Conservation (phyloP, 768 basidiomycete species). For the Hericium alpestre region DNA sequence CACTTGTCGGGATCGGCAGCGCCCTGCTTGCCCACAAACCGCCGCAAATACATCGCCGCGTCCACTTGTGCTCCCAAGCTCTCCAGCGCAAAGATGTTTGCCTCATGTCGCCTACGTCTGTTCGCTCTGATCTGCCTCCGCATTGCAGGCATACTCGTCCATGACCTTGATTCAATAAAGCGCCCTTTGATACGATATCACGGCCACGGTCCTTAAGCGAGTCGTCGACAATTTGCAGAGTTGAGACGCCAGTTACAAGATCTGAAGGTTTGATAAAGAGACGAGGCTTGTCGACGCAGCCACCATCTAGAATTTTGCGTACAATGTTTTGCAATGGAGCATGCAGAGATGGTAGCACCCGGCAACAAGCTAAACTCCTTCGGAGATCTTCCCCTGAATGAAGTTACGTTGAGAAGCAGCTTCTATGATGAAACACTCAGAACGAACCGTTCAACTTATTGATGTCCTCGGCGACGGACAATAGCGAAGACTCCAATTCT, state of each 20-base stretch:
- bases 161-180: conserved; percentile 29
- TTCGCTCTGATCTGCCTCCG: conserved; percentile 43
- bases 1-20: neutral
- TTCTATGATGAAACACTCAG: neutral
- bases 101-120: conserved; percentile 12
- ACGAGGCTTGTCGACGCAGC: conserved; percentile 50
- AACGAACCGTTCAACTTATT: conserved; percentile 14
- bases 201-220: conserved; percentile 27
- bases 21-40: conserved; percentile 40
- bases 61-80: conserved; percentile 58
- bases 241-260: conserved; percentile 52
- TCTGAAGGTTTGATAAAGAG: conserved; percentile 67
- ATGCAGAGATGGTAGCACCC: conserved; percentile 38
- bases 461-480: conserved; percentile 25
- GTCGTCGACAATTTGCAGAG: conserved; percentile 27
- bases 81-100: conserved; percentile 39
- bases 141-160: conserved; percentile 51
- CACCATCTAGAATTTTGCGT: conserved; percentile 34
- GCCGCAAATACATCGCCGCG: conserved; percentile 56
- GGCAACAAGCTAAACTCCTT: conserved; percentile 47
- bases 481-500: conserved; percentile 37
- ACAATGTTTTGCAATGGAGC: conserved; percentile 33
- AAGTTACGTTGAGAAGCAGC: conserved; percentile 2
- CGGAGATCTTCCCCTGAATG: conserved; percentile 40
- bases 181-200: conserved; percentile 59